Conservation (phyloP, 495 filamentous ascomycete genomes). For the Penicillium antarcticum region DNA sequence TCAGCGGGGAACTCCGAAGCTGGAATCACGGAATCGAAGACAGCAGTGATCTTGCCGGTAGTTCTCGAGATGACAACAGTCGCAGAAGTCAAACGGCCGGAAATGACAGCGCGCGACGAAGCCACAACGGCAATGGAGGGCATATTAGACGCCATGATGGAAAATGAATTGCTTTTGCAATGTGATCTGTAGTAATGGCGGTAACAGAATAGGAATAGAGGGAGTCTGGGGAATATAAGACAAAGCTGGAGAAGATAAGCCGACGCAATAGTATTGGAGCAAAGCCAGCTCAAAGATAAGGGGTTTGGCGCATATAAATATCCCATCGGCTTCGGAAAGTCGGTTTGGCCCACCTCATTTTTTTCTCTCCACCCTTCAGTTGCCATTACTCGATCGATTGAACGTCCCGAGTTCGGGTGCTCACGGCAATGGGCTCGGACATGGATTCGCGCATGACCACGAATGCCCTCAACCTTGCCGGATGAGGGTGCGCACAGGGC, state of each 20-base stretch:
- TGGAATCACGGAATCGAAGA: constrained; percentile 71
- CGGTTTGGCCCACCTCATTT: constrained; percentile 3
- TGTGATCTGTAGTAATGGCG: no score
- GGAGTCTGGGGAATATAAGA: not conserved
- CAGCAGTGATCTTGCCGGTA: constrained; percentile 81
- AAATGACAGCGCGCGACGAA: constrained; percentile 74
- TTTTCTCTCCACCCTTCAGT: not conserved
- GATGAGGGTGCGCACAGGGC: no score
- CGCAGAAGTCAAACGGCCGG: constrained; percentile 64
- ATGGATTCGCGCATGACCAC: no score
- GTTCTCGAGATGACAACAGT: constrained; percentile 75
- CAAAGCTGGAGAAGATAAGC: constrained; percentile 14
- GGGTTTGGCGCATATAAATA: constrained; percentile 26
- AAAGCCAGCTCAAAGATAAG: not conserved
- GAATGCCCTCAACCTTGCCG: no score
- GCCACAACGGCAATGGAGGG: constrained; percentile 67
- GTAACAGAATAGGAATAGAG: no score
- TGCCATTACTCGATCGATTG: constrained; percentile 25
- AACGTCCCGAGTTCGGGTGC: not conserved
- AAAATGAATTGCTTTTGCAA: not conserved
- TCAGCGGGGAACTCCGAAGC: constrained; percentile 65
- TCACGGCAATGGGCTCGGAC: no score
- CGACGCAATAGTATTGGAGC: not conserved
- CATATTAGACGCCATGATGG: constrained; percentile 31
- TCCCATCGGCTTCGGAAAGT: not conserved